Evolutionary conservation across 75 land plant species (phyloP).

Genomic region (Chamaecyparis obtusa): DNA sequence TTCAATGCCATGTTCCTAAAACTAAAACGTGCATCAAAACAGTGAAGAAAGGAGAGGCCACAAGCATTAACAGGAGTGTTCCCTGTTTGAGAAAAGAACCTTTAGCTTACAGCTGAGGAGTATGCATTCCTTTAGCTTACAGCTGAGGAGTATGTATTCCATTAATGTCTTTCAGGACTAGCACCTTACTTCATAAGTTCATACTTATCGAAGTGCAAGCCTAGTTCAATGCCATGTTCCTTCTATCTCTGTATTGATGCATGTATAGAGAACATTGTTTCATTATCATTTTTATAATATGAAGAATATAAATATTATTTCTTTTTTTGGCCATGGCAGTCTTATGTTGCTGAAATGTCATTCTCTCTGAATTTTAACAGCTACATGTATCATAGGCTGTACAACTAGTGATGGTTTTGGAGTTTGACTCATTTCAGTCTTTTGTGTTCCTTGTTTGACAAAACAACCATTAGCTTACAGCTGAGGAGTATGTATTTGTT

Average conservation of each 20-base stretch:
- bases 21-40: too few species aligned
- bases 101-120: too few species aligned
- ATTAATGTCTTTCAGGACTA: neutral
- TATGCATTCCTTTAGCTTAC: too few species aligned
- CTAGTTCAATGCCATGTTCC: neutral
- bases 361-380: neutral
- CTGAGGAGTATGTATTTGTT: neutral
- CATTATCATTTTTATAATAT: too few species aligned
- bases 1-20: neutral
- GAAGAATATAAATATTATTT: neutral
- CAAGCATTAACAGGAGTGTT: too few species aligned
- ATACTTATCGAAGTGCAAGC: neutral
- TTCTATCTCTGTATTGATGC: neutral
- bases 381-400: neutral
- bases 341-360: neutral
- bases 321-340: neutral
- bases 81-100: too few species aligned
- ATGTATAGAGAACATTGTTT: neutral
- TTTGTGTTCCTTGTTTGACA: too few species aligned
- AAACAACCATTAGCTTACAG: neutral
- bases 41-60: too few species aligned
- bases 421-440: neutral
- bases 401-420: neutral
- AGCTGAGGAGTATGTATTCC: neutral
- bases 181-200: neutral